These are phyloP conservation scores for Ogataea nonfermentans DNA, from an alignment of 805 yeast genomes.

Conservation along the genomic window DNA sequence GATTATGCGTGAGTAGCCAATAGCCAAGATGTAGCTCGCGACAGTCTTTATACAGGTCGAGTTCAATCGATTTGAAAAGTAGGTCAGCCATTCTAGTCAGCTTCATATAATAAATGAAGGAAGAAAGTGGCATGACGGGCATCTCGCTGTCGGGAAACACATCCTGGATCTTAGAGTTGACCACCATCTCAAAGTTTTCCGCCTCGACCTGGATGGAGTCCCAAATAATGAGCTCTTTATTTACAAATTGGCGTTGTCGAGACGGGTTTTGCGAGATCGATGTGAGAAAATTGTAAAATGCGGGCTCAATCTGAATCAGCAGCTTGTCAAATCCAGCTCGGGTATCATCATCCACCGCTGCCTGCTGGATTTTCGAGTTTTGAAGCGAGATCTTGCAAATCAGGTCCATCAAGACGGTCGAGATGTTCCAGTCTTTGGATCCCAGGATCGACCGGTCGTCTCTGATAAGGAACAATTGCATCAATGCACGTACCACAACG, in stretches of 20 bases:
- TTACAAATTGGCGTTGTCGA: constrained; percentile 74
- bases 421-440: constrained; percentile 34
- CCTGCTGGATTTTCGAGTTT: constrained; percentile 23
- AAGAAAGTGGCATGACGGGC: constrained; percentile 63
- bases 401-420: constrained; percentile 35
- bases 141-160: constrained; percentile 34
- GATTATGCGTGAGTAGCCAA: constrained; percentile 57
- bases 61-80: constrained; percentile 70
- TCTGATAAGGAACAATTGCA: constrained; percentile 59
- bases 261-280: constrained; percentile 65
- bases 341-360: constrained; percentile 17
- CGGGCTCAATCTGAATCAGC: constrained; percentile 47
- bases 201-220: constrained; percentile 78
- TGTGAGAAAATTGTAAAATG: constrained; percentile 43
- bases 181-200: constrained; percentile 58
- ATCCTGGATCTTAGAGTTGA: constrained; percentile 31
- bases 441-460: constrained; percentile 64
- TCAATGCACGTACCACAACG: constrained; percentile 59
- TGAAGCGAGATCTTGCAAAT: constrained; percentile 23
- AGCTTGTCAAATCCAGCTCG: constrained; percentile 28
- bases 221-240: constrained; percentile 57
- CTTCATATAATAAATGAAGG: constrained; percentile 68
- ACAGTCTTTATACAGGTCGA: constrained; percentile 60
- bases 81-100: constrained; percentile 69
- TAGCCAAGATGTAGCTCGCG: constrained; percentile 68